Conservation (phyloP, 2,329 filamentous ascomycete genomes). For the Pseudogymnoascus sp. region DNA sequence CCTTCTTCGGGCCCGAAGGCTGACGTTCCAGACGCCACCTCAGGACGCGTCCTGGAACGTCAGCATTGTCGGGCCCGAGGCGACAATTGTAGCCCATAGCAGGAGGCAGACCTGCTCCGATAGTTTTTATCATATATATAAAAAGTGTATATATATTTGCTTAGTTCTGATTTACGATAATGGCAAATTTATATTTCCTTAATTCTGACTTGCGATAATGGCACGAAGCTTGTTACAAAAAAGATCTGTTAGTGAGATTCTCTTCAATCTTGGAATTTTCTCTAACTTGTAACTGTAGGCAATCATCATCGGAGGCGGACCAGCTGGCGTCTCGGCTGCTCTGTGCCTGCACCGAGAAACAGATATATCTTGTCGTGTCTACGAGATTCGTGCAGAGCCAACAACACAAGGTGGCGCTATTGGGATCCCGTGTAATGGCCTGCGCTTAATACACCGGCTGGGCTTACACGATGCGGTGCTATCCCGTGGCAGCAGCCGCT, state of each 20-base stretch:
- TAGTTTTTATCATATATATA: neutral
- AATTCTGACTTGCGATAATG: neutral
- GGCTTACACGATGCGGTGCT: conserved; percentile 22
- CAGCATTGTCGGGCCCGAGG: neutral
- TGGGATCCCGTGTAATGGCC: conserved; percentile 27
- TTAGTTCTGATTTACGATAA: neutral
- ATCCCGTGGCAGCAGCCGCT: conserved; percentile 16
- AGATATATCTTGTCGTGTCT: conserved; percentile 21
- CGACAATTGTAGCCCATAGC: neutral
- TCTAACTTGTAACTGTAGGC: conserved; percentile 10
- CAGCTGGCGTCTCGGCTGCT: conserved; percentile 15
- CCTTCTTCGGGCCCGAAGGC: neutral
- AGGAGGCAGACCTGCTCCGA: neutral
- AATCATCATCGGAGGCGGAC: conserved; percentile 18
- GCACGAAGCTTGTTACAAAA: neutral
- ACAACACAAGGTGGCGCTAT: conserved; percentile 28
- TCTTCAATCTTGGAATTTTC: neutral
- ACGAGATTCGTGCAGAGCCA: conserved; percentile 26
- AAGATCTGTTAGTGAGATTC: neutral
- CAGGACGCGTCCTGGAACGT: neutral
- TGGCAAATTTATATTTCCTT: neutral
- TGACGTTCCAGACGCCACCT: neutral
- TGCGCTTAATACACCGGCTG: conserved; percentile 24
- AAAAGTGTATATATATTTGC: neutral
- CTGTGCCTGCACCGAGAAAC: conserved; percentile 13